Evolutionary conservation across 176 grass and related monocot genomes (phyloP).

Genomic region (Carex kokanica): DNA sequence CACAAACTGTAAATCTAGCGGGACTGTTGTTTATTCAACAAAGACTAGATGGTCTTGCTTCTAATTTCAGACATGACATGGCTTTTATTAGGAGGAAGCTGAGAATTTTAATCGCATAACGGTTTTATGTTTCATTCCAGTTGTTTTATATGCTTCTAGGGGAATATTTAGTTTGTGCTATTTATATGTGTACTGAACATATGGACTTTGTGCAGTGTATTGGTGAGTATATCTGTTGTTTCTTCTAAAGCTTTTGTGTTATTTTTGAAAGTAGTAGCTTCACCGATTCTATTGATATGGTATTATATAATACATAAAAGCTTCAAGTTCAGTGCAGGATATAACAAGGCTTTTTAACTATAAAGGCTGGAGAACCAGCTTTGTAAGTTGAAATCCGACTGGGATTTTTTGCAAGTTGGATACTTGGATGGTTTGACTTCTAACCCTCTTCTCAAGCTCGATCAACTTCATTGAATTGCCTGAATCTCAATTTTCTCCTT

Average conservation of each 20-base stretch:
- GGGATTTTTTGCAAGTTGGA: too few species aligned
- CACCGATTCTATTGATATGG: too few species aligned
- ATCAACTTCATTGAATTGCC: too few species aligned
- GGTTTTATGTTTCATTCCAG: not conserved
- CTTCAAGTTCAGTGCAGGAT: too few species aligned
- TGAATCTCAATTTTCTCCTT: too few species aligned
- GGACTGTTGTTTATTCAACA: not conserved
- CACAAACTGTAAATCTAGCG: not conserved
- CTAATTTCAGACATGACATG: conserved; percentile 1
- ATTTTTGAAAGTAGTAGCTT: not conserved
- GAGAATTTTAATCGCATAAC: not conserved
- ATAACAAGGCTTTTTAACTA: too few species aligned
- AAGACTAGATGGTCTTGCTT: not conserved
- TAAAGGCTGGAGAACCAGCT: too few species aligned
- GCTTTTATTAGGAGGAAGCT: not conserved
- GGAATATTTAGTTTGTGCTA: not conserved
- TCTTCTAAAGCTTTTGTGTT: not conserved
- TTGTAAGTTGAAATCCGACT: too few species aligned
- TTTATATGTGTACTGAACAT: not conserved
- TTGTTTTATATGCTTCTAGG: not conserved
- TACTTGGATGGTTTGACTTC: too few species aligned
- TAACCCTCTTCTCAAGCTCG: too few species aligned
- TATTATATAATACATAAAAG: too few species aligned
- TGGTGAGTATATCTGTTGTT: not conserved
- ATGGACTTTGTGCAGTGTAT: not conserved